A percentile compares a stretch with the other conserved stretches of the same genome.
Conservation (phyloP, 805 yeast species). For the Wickerhamomyces chaumierensis region DNA sequence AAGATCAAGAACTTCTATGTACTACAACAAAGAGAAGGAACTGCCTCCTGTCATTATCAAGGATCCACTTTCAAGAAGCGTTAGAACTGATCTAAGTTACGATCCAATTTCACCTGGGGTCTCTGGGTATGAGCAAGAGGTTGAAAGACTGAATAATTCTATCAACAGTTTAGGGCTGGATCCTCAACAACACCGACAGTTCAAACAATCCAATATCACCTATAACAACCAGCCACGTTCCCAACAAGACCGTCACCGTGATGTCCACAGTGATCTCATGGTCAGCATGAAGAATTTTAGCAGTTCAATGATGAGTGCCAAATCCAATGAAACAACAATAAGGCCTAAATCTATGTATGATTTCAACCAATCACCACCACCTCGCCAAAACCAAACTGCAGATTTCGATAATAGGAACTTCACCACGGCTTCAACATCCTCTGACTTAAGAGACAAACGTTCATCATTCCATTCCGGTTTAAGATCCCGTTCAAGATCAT, state of each 20-base stretch:
- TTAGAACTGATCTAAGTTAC: too few species aligned
- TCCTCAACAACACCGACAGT: slow-evolving; percentile 3
- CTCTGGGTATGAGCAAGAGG: neutral
- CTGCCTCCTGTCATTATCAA: neutral
- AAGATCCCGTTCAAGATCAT: slow-evolving; percentile 15
- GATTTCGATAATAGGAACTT: too few species aligned
- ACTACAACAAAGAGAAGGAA: slow-evolving; percentile 11
- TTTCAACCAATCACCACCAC: slow-evolving; percentile 1
- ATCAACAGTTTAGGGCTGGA: too few species aligned
- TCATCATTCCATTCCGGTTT: slow-evolving; percentile 19
- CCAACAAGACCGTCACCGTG: neutral
- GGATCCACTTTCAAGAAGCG: too few species aligned
- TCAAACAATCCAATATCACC: slow-evolving; percentile 1
- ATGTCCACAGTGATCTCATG: neutral
- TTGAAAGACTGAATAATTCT: neutral
- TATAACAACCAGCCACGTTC: too few species aligned
- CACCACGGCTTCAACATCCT: too few species aligned
- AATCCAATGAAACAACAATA: slow-evolving; percentile 12
- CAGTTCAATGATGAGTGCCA: slow-evolving; percentile 11
- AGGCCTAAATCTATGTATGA: slow-evolving; percentile 19
- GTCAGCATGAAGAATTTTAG: slow-evolving; percentile 5
- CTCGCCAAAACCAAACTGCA: too few species aligned
- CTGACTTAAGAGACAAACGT: slow-evolving; percentile 6
- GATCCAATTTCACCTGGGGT: too few species aligned
- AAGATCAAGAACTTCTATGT: slow-evolving; percentile 10